phyloP scores from a whole-genome alignment of 1,284 basidiomycete species.

The Abortiporus biennis region DNA sequence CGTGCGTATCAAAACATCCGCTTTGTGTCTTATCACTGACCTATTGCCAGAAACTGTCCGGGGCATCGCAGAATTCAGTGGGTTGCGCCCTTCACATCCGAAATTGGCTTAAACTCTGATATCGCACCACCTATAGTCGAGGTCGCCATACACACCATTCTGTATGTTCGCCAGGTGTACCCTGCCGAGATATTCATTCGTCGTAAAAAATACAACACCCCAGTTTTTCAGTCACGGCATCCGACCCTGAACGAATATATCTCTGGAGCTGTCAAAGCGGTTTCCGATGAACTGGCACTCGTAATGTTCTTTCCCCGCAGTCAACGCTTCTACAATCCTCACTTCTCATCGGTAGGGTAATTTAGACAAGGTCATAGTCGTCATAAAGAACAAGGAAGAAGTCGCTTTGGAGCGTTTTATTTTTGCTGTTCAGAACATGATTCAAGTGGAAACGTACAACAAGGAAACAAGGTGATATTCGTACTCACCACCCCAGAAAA shows the following conservation, averaged over 20 bases:
- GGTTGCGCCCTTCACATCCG: conserved; percentile 17
- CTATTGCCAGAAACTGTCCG: conserved; percentile 45
- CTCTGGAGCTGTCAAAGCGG: conserved; percentile 69
- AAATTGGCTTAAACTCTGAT: background rate
- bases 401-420: conserved; percentile 78
- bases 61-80: conserved; percentile 64
- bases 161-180: conserved; percentile 88
- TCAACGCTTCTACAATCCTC: background rate
- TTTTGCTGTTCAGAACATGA: conserved; percentile 68
- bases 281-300: conserved; percentile 67
- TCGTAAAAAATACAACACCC: conserved; percentile 82
- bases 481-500: background rate
- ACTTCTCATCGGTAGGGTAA: conserved; percentile 43
- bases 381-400: conserved; percentile 75
- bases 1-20: conserved; percentile 18
- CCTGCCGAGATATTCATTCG: conserved; percentile 84
- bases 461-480: conserved; percentile 49
- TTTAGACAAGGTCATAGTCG: conserved; percentile 69
- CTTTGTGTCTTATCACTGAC: background rate
- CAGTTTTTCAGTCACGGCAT: conserved; percentile 89
- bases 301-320: conserved; percentile 23
- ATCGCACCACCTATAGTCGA: conserved; percentile 59
- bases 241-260: conserved; percentile 87
- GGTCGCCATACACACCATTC: conserved; percentile 86
- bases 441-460: conserved; percentile 60